phyloP scores from a whole-genome alignment of 208 protist genomes.

The Porcisia deanei region DNA sequence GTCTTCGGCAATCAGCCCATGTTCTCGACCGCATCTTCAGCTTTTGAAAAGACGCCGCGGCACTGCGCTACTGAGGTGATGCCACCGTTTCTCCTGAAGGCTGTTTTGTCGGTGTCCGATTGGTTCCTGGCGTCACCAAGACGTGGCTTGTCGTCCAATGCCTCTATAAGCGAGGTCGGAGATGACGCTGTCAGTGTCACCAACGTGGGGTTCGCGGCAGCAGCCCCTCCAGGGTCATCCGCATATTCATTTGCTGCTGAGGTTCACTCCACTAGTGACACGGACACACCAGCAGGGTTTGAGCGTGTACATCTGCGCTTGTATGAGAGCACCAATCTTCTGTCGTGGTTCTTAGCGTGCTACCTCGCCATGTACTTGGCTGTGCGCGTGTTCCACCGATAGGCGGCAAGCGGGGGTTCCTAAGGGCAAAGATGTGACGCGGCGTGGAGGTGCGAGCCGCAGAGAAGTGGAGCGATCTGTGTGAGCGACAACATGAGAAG shows the following conservation, averaged over 20 bases:
- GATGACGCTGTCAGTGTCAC: not conserved
- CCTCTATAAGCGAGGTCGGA: not conserved
- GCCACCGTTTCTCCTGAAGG: conserved; percentile 5
- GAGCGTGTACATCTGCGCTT: not conserved
- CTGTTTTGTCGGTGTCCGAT: conserved; percentile 2
- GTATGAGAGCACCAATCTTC: not conserved
- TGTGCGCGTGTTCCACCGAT: conserved; percentile 3
- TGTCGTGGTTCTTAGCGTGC: conserved; percentile 13
- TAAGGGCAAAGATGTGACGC: not conserved
- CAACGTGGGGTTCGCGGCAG: too few species aligned
- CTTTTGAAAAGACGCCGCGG: conserved; percentile 9
- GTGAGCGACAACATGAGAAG: not conserved
- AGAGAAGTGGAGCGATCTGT: not conserved
- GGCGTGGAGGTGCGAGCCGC: not conserved
- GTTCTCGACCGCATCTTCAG: conserved; percentile 27
- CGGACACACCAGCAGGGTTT: not conserved
- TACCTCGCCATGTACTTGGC: conserved; percentile 13
- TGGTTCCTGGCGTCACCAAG: not conserved
- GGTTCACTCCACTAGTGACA: not conserved
- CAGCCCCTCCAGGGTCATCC: not conserved
- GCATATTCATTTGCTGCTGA: not conserved
- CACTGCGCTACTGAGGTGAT: conserved; percentile 8
- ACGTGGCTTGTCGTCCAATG: too few species aligned
- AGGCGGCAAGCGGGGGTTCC: not conserved
- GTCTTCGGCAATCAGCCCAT: conserved; percentile 21